Evolutionary conservation across 129 eudicot genomes (phyloP).

Genomic region (Flaveria ramosissima): DNA sequence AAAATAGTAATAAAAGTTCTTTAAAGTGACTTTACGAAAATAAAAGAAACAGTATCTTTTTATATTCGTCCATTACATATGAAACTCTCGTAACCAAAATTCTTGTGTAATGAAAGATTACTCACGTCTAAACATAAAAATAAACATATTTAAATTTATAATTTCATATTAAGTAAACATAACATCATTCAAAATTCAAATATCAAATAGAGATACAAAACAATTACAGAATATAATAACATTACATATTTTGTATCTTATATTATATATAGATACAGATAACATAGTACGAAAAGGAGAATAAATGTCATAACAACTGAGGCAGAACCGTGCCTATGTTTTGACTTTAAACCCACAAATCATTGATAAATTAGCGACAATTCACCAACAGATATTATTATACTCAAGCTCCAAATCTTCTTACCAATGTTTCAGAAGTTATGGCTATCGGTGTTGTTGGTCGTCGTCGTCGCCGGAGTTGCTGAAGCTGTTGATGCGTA

Average conservation of each 20-base stretch:
- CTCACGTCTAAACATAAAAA: too few species aligned
- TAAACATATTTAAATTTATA: too few species aligned
- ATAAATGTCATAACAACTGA: background rate
- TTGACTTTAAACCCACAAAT: background rate
- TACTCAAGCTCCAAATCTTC: background rate
- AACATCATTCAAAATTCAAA: background rate
- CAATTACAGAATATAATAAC: background rate
- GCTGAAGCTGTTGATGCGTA: conserved; percentile 24
- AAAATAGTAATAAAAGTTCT: too few species aligned
- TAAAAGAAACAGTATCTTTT: too few species aligned
- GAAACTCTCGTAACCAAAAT: too few species aligned
- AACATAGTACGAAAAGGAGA: background rate
- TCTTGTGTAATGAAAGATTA: too few species aligned
- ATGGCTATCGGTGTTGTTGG: conserved; percentile 18
- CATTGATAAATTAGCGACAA: background rate
- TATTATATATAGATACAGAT: background rate
- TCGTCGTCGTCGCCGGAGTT: conserved; percentile 24
- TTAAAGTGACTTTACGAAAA: too few species aligned
- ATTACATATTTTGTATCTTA: background rate
- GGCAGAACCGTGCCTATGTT: background rate
- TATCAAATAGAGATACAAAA: background rate
- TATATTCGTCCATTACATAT: too few species aligned
- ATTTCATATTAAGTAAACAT: too few species aligned
- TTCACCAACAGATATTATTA: background rate
- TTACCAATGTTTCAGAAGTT: conserved; percentile 3